phyloP scores from a whole-genome alignment of 495 filamentous ascomycete genomes.

The Echria macrotheca region DNA sequence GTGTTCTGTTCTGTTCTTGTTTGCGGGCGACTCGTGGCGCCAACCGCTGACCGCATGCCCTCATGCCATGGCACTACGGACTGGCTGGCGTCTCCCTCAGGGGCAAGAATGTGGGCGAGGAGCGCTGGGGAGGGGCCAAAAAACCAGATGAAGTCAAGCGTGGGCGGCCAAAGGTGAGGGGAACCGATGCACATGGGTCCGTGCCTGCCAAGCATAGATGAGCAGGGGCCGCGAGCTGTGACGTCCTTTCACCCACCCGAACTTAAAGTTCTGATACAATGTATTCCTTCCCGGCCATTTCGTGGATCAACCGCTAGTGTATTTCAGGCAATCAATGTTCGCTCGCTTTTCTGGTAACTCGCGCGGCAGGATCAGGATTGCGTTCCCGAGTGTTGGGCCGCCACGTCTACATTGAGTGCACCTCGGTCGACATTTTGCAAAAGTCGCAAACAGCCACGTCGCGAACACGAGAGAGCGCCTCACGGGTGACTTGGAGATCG shows the following conservation, averaged over 20 bases:
- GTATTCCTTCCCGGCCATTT: too few relatives aligned
- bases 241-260: too few relatives aligned
- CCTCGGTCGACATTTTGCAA: not conserved
- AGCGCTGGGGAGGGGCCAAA: not conserved
- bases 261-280: too few relatives aligned
- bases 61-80: not conserved
- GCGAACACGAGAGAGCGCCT: too few relatives aligned
- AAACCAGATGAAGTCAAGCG: slow-evolving; percentile 4
- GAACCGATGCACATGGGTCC: not conserved
- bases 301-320: too few relatives aligned
- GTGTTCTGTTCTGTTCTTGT: not conserved
- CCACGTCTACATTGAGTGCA: slow-evolving; percentile 7
- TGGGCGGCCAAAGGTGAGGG: not conserved
- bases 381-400: not conserved
- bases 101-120: not conserved
- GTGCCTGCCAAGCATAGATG: slow-evolving; percentile 13
- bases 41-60: not conserved
- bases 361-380: too few relatives aligned
- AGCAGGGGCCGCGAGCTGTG: too few relatives aligned
- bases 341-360: too few relatives aligned
- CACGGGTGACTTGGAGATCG: too few relatives aligned
- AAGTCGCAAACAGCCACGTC: not conserved
- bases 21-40: not conserved
- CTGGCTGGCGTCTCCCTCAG: not conserved
- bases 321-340: too few relatives aligned